Evolutionary conservation across 164 flowering plant species (phyloP), one percentile per base, ranked within the genome.

Genomic region (Amborella trichopoda): DNA sequence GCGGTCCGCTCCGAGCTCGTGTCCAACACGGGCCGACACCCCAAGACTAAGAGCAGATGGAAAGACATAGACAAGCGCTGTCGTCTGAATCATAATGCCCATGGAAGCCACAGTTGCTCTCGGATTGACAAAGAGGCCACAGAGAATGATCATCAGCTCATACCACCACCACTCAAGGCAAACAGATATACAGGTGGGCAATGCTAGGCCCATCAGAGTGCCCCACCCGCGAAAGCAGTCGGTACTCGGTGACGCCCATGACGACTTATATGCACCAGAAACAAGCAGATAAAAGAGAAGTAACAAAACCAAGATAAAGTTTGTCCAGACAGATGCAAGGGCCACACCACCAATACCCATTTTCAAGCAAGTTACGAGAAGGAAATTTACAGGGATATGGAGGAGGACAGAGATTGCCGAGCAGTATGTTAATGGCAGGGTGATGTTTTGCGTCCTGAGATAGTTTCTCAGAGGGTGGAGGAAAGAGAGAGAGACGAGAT

Each of bases 81-180:
- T 90, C 0, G 88, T 83, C 55, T 90, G 97, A 30, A 90, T 90
- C 1, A 90, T 68, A 17, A 90, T 83, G 1, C 97, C 97, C 97
- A 90, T 90, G 10, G 97, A 85, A 21, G 95, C 85, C 42, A 90
- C 63, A 23, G 95, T 74, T 8, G 97, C 88, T 60, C 60, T 77
- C 0, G 97, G 97, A 56, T 81, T 81, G 11, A 49, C 66, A 0
- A 90, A 63, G 1, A 90, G 70, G 3, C 97, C 97, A 52, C 97
- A 85, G 0, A 85, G 52, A 66, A 90, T 48, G 45, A 85, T 85
- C 95, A 90, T 85, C 63, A 90, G 60, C 46, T 90, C 97, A 28
- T 90, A 90, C 97, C 97, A 90, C 97, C 97, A 90, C 97, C 97
- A 90, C 44, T 90, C 97, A 0, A 90, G 65, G 59, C 97, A 90